phyloP scores from a whole-genome alignment of 192 early-diverging fungal species.

The Chytriomyces hyalinus region DNA sequence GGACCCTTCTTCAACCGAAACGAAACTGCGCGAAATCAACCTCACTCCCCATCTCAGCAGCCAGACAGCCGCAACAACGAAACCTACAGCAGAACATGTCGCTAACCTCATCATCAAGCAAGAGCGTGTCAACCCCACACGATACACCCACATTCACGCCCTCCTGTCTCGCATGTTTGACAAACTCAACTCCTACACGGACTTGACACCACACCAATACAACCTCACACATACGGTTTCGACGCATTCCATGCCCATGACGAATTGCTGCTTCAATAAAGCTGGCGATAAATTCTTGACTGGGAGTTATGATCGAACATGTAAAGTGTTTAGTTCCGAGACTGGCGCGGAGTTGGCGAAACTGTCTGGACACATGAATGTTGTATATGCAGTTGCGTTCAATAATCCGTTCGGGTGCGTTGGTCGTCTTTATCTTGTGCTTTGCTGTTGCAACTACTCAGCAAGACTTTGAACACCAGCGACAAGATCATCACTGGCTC shows the following conservation, averaged over 20 bases:
- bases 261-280: slow-evolving; percentile 61
- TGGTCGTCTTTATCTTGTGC: neutral
- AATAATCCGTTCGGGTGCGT: slow-evolving; percentile 58
- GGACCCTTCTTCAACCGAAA: neutral
- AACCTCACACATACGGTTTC: slow-evolving; percentile 38
- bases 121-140: slow-evolving; percentile 2
- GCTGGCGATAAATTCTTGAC: slow-evolving; percentile 50
- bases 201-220: slow-evolving; percentile 16
- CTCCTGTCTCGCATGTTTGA: slow-evolving; percentile 10
- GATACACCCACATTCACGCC: neutral
- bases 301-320: slow-evolving; percentile 57
- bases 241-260: slow-evolving; percentile 57
- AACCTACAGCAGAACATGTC: slow-evolving; percentile 8
- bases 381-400: slow-evolving; percentile 55
- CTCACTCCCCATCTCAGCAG: neutral
- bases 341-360: slow-evolving; percentile 48
- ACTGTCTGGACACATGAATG: slow-evolving; percentile 58
- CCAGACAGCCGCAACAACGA: neutral
- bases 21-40: slow-evolving; percentile 26
- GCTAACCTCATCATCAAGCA: slow-evolving; percentile 19
- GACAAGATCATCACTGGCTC: slow-evolving; percentile 60
- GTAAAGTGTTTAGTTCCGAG: slow-evolving; percentile 54
- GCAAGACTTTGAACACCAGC: slow-evolving; percentile 24
- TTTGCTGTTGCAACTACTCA: slow-evolving; percentile 6
- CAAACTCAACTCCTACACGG: slow-evolving; percentile 25